Conservation (phyloP, 2,329 filamentous ascomycete genomes). For the Fonsecaea pedrosoi region DNA sequence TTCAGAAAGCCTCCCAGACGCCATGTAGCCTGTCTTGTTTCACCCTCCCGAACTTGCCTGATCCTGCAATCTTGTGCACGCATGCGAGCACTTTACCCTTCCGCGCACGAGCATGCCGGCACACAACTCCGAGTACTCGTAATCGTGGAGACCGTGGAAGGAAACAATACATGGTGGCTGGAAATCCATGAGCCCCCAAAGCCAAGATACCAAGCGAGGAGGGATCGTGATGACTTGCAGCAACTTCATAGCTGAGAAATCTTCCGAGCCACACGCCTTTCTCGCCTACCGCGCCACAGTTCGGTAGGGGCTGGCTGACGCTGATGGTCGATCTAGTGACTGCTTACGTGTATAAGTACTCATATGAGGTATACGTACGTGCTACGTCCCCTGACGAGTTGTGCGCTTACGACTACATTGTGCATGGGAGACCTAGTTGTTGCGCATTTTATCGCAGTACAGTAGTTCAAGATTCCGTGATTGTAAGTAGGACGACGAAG, state of each 20-base stretch:
- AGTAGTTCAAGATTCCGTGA: neutral
- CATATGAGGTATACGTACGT: neutral
- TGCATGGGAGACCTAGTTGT: neutral
- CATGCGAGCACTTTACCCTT: conserved; percentile 27
- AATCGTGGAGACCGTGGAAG: neutral
- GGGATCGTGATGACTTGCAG: conserved; percentile 25
- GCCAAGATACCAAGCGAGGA: neutral
- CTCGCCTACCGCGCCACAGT: neutral
- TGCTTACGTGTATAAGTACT: neutral
- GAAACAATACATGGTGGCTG: conserved; percentile 15
- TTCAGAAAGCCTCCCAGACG: neutral
- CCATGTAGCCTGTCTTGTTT: conserved; percentile 22
- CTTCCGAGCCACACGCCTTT: conserved; percentile 21
- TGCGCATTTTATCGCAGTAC: neutral
- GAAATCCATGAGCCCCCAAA: neutral
- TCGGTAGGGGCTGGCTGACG: conserved; percentile 1
- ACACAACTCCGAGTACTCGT: no score
- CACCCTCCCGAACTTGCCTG: conserved; percentile 9
- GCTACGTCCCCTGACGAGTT: neutral
- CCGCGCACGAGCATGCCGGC: neutral
- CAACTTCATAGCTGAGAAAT: conserved; percentile 12
- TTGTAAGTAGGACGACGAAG: neutral
- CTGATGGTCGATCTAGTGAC: neutral
- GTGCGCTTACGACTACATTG: no score
- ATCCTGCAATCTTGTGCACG: conserved; percentile 27